These are phyloP conservation scores for Phaeotremella skinneri DNA, from an alignment of 768 basidiomycete genomes.

Conservation along the genomic window DNA sequence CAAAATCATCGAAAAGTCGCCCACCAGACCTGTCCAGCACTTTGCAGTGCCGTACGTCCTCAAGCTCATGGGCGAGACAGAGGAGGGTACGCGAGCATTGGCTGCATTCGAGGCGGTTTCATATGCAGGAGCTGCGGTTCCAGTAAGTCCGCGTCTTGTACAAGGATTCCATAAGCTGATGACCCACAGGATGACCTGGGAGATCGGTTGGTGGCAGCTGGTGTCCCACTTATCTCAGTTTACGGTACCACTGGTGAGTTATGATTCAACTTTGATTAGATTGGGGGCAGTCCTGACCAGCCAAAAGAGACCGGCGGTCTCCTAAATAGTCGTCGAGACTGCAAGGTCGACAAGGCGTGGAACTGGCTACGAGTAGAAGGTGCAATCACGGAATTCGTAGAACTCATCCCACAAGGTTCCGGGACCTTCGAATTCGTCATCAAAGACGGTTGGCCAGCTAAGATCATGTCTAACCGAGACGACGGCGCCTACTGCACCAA, in stretches of 20 bases:
- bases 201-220: conserved; percentile 56
- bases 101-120: conserved; percentile 57
- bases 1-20: conserved; percentile 35
- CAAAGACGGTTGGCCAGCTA: conserved; percentile 59
- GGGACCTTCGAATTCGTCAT: conserved; percentile 58
- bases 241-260: conserved; percentile 56
- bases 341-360: conserved; percentile 59
- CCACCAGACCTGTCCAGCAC: conserved; percentile 42
- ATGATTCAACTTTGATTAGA: not conserved
- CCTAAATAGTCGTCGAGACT: conserved; percentile 53
- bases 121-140: conserved; percentile 60
- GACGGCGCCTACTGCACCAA: conserved; percentile 62
- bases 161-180: not conserved
- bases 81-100: conserved; percentile 56
- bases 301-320: conserved; percentile 38
- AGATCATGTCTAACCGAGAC: conserved; percentile 57
- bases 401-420: conserved; percentile 55
- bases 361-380: conserved; percentile 56
- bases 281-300: not conserved
- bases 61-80: conserved; percentile 57
- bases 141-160: conserved; percentile 38
- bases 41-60: conserved; percentile 53
- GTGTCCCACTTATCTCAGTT: conserved; percentile 57
- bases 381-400: conserved; percentile 52
- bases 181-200: conserved; percentile 56